Base-by-base conservation (phyloP, 352 stramenopile genomes). In the Globisporangium megalacanthum region DNA sequence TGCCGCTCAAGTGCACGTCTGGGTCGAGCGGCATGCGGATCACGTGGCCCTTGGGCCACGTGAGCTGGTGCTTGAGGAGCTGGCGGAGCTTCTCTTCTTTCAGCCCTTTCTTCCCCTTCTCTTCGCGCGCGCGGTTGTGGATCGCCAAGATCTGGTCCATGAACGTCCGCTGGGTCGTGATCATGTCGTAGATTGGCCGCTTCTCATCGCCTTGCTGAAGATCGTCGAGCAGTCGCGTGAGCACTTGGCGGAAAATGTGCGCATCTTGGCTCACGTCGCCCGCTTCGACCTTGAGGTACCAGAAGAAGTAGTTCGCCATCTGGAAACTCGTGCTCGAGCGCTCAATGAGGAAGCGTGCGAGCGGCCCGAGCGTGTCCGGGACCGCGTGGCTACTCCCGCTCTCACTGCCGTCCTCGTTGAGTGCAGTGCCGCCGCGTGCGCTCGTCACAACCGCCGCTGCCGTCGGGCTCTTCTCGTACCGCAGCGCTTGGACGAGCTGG, bases 241-340 rank as follows among this genome's bases (percentile, higher is more conserved):
- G 60, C 29, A 92, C 82, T n/a, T 69, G 65, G 17, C 71, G 76
- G 61, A 93, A 94, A 42, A 94, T 88, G 48, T 92, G 81, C 3
- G 70, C 76, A 57, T 95, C 81, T 22, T 77, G 79, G 10, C 64
- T 81, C 55, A 86, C 71, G 51, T 95, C 85, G 3, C 75, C 72
- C 33, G 83, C 70, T 54, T 95, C 85, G 6, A 93, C 85, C 51
- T 92, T 87, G 10, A 92, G 51, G 49, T 91, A 95, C 89, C 96
- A 99, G 61, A 98, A 99, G n/a, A 99, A 90, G 56, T 98, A 99
- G 62, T 98, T 99, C 31, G 97, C 96, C 65, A 99, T 89, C 54
- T 98, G 82, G 55, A 99, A 93, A 58, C 96, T 98, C 22, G 73
- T 86, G 37, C 87, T 91, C 13, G 96, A 97, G 19, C 97, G 85